Evolutionary conservation across 768 basidiomycete genomes (phyloP).

Genomic region (Pleurotus cornucopiae): DNA sequence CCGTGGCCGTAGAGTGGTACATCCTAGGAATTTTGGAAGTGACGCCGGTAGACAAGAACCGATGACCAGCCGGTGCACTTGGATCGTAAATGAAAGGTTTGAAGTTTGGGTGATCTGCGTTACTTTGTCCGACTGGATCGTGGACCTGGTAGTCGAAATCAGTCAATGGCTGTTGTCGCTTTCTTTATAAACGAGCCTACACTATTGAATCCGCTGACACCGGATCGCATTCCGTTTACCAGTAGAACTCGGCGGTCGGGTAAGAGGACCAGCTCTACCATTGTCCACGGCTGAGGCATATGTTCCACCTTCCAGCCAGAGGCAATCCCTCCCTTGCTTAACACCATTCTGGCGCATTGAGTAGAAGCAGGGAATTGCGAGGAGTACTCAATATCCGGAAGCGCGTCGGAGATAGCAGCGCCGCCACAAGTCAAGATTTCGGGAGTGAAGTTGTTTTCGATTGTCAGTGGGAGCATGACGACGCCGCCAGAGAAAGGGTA

Average conservation of each 20-base stretch:
- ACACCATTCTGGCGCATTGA: slow-evolving; percentile 38
- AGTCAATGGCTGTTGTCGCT: not conserved
- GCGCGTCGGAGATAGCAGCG: slow-evolving; percentile 26
- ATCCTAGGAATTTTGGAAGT: slow-evolving; percentile 25
- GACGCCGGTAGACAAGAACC: slow-evolving; percentile 25
- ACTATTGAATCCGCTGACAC: slow-evolving; percentile 34
- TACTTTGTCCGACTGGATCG: slow-evolving; percentile 29
- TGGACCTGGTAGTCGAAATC: not conserved
- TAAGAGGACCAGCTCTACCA: slow-evolving; percentile 33
- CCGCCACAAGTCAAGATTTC: slow-evolving; percentile 47
- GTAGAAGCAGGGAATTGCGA: slow-evolving; percentile 34
- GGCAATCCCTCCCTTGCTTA: slow-evolving; percentile 36
- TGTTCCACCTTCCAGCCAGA: slow-evolving; percentile 41
- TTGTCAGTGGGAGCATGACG: slow-evolving; percentile 31
- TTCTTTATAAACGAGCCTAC: slow-evolving; percentile 12
- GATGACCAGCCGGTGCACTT: slow-evolving; percentile 19
- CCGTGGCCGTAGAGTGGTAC: slow-evolving; percentile 29
- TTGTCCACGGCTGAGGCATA: slow-evolving; percentile 34
- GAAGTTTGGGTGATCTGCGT: slow-evolving; percentile 32
- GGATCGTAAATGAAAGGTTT: slow-evolving; percentile 28
- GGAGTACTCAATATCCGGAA: slow-evolving; percentile 21
- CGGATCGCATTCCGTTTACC: slow-evolving; percentile 37
- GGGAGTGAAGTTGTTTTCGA: slow-evolving; percentile 34
- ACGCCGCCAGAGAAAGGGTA: slow-evolving; percentile 34
- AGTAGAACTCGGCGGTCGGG: slow-evolving; percentile 37